phyloP scores from a whole-genome alignment of 1,284 basidiomycete genomes.

The Leccinum cinnamomeum region DNA sequence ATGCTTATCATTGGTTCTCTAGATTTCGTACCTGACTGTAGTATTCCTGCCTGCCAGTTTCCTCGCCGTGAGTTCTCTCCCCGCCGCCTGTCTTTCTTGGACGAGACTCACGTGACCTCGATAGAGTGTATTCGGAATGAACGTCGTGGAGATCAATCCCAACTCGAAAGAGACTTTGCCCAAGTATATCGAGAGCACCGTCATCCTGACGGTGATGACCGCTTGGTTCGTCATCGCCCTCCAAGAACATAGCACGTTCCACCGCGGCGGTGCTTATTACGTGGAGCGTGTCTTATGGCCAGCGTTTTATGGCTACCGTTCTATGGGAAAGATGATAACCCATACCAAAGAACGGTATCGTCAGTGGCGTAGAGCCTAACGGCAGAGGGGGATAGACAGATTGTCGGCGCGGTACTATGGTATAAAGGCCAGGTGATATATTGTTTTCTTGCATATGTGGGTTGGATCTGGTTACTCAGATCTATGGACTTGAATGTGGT shows the following conservation, averaged over 20 bases:
- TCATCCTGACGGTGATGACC: slow-evolving; percentile 50
- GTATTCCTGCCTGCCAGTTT: slow-evolving; percentile 35
- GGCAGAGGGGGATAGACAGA: neutral
- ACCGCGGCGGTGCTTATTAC: slow-evolving; percentile 8
- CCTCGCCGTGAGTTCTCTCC: neutral
- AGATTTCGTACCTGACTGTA: slow-evolving; percentile 36
- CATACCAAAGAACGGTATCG: neutral
- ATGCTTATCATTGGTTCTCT: neutral
- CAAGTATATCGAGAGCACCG: slow-evolving; percentile 43
- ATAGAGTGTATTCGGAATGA: slow-evolving; percentile 41
- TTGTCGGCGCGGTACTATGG: neutral
- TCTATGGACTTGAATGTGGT: neutral
- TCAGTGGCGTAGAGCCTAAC: neutral
- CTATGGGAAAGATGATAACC: neutral
- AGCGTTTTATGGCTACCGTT: slow-evolving; percentile 2
- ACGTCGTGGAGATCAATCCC: slow-evolving; percentile 41
- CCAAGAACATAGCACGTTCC: slow-evolving; percentile 30
- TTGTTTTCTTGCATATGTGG: neutral
- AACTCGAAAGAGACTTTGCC: slow-evolving; percentile 34
- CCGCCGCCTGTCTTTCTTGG: slow-evolving; percentile 14
- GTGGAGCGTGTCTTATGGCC: slow-evolving; percentile 26
- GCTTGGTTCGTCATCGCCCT: slow-evolving; percentile 46
- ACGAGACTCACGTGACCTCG: slow-evolving; percentile 1
- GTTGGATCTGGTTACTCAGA: neutral
- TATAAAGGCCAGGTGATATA: slow-evolving; percentile 1